These are phyloP conservation scores for Debaryomyces sp. DNA, from an alignment of 1,139 yeast genomes.

Conservation along the genomic window DNA sequence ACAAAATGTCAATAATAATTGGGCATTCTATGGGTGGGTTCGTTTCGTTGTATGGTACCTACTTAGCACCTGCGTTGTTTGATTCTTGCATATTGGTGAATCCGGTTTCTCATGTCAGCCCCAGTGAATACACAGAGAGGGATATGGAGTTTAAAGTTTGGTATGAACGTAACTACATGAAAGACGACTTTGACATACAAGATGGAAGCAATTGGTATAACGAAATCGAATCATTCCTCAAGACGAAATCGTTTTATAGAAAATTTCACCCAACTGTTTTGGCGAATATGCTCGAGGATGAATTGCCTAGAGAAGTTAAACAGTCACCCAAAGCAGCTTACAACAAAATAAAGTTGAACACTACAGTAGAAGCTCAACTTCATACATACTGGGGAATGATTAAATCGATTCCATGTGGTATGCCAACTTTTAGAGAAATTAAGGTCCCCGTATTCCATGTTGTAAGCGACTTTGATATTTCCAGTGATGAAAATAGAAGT, in stretches of 20 bases:
- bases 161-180: constrained; percentile 12
- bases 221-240: constrained; percentile 41
- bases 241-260: constrained; percentile 40
- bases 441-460: constrained; percentile 15
- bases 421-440: constrained; percentile 5
- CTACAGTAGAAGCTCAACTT: constrained; percentile 9
- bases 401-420: constrained; percentile 5
- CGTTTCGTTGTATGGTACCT: constrained; percentile 45
- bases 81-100: constrained; percentile 55
- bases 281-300: constrained; percentile 37
- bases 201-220: constrained; percentile 18
- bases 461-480: constrained; percentile 12
- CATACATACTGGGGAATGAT: constrained; percentile 9
- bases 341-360: constrained; percentile 7
- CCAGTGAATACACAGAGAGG: constrained; percentile 11
- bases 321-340: background rate
- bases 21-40: constrained; percentile 74
- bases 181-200: constrained; percentile 8
- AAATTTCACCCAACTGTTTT: constrained; percentile 44
- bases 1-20: constrained; percentile 38
- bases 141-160: constrained; percentile 11
- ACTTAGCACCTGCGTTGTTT: constrained; percentile 48
- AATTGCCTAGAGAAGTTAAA: constrained; percentile 12
- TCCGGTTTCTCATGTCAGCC: constrained; percentile 47
- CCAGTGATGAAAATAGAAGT: constrained; percentile 3